A percentile compares a stretch with the other conserved stretches of the same genome.
Evolutionary conservation across 2,329 filamentous ascomycete genomes (phyloP).

Genomic region (Xylariaceae sp.): DNA sequence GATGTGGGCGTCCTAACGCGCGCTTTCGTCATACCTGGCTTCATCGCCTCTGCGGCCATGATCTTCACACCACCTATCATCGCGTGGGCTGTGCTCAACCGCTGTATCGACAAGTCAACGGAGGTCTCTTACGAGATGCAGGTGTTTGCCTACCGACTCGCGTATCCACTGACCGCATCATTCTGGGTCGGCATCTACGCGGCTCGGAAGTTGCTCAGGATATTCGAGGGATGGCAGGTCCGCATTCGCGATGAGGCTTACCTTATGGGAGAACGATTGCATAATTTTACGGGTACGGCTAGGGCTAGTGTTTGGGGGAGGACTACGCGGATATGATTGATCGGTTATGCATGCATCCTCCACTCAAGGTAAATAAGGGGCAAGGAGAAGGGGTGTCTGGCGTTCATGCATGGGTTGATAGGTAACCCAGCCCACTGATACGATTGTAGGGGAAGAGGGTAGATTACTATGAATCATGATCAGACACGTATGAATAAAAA

Average conservation of each 20-base stretch:
- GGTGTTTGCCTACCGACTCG: conserved; percentile 48
- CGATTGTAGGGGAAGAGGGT: too few relatives aligned
- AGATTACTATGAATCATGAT: too few relatives aligned
- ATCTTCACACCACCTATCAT: conserved; percentile 61
- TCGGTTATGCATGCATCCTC: too few relatives aligned
- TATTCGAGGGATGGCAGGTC: conserved; percentile 72
- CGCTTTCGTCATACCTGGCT: conserved; percentile 76
- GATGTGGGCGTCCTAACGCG: conserved; percentile 76
- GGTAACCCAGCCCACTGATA: too few relatives aligned
- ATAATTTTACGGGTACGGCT: conserved; percentile 64
- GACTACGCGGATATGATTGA: conserved; percentile 21
- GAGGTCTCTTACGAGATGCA: conserved; percentile 24
- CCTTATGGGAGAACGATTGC: conserved; percentile 86
- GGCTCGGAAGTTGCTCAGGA: conserved; percentile 51
- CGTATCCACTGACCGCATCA: conserved; percentile 65
- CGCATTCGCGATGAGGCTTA: conserved; percentile 93
- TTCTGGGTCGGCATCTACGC: conserved; percentile 43
- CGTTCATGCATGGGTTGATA: too few relatives aligned
- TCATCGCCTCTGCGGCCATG: conserved; percentile 57
- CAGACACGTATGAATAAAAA: too few relatives aligned
- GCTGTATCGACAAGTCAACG: conserved; percentile 20
- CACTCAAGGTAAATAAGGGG: too few relatives aligned
- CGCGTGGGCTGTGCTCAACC: conserved; percentile 47
- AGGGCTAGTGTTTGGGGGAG: conserved; percentile 24
- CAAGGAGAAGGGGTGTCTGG: too few relatives aligned